Conservation (phyloP, 140 eudicot species). For the Oenanthe javanica region DNA sequence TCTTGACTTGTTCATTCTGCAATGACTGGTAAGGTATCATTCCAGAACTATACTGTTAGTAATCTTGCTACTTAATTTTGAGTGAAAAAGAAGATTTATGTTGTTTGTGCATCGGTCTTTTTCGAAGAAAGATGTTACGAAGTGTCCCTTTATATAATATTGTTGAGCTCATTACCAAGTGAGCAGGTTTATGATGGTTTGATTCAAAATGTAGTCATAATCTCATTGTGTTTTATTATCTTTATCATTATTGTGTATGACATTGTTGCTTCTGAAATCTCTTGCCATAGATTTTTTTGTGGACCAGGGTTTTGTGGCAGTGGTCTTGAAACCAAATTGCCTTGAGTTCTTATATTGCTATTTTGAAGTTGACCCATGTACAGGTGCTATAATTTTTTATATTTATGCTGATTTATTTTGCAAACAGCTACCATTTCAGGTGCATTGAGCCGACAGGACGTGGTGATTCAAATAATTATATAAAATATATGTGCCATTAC, state of each 20-base stretch:
- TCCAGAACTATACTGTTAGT: not conserved
- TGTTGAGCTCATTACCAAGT: not conserved
- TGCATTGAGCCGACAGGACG: constrained; percentile 33
- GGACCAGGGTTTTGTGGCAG: not conserved
- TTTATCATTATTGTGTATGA: not conserved
- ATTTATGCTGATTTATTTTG: constrained; percentile 1
- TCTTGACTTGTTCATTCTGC: constrained; percentile 66
- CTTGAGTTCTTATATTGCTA: not conserved
- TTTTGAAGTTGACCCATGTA: not conserved
- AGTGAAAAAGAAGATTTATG: not conserved
- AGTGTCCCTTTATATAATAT: not conserved
- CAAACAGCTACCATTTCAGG: constrained; percentile 57
- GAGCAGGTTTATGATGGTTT: not conserved
- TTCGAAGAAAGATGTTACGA: not conserved
- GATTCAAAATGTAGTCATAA: not conserved
- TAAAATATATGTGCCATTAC: constrained; percentile 39
- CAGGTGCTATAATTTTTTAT: not conserved
- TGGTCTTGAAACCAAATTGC: not conserved
- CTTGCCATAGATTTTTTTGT: not conserved
- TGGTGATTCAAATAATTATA: constrained; percentile 27
- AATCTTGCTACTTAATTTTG: not conserved
- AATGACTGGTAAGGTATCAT: constrained; percentile 52
- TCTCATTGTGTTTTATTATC: not conserved
- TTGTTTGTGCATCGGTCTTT: not conserved
- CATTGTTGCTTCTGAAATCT: not conserved